Base-by-base conservation (phyloP, 1,284 basidiomycete species). In the Cryptococcus sp. region DNA sequence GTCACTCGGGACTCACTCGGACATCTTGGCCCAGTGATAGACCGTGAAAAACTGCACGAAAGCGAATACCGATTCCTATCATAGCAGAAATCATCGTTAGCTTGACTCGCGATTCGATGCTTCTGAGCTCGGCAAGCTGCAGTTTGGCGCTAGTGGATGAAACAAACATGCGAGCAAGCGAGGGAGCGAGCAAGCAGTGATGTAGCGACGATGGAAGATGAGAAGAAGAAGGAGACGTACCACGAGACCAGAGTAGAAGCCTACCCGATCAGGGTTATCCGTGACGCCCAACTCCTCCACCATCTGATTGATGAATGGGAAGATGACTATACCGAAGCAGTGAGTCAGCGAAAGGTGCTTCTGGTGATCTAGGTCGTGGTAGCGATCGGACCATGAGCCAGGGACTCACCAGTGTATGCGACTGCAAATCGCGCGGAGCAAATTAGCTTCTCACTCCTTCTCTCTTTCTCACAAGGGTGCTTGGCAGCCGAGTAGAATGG, bases 251-350 rank as follows among this genome's bases (percentile, higher is more conserved):
- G 72, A 75, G 60, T 77, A 79, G 55, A 77, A 78, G 3, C 77
- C 77, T 39, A 79, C 64, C n/a, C 65, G 50, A 59, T 78, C 72
- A 25, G 73, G 74, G 58, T 77, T 75, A 46, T 75, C 70, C 3
- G 79, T 78, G 2, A 82, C 73, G 8, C 73, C 70, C 3, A 78
- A 63, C 53, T 78, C 76, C 47, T 76, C 76, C 20, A 80, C 68
- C 72, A 79, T 78, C 58, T 78, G 68, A 50, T 78, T 80, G 55
- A 82, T 74, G 62, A 82, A 83, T 4, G 82, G 82, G 55, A 81
- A 82, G 63, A 83, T 81, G 57, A 77, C 72, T 67, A n/a, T 45
- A 8, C 3, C 7, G 2, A 7, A 45, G 42, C 11, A 5, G 6
- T 43, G 5, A n/a, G n/a, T n/a, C n/a, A 19, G n/a, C n/a, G 22